Evolutionary conservation across 768 basidiomycete genomes (phyloP).

Genomic region (Rhodotorula diobovata): DNA sequence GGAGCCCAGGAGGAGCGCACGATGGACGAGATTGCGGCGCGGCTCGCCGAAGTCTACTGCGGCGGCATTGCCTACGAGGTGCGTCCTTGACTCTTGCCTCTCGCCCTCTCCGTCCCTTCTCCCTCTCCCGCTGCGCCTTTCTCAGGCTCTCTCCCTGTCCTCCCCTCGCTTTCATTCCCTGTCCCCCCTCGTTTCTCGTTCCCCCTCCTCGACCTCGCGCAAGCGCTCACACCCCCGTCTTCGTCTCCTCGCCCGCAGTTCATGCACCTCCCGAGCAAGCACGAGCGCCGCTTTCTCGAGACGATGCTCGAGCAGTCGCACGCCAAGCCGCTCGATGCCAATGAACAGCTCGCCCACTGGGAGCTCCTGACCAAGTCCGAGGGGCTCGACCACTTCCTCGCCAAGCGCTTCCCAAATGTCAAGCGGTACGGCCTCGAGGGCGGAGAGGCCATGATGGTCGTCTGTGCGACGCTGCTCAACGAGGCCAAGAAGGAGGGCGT

Average conservation of each 20-base stretch:
- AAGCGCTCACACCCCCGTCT: neutral
- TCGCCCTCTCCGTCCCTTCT: too few relatives aligned
- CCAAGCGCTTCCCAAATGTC: slow-evolving; percentile 69
- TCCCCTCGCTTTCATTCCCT: too few relatives aligned
- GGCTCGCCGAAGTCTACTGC: slow-evolving; percentile 70
- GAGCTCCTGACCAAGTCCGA: slow-evolving; percentile 68
- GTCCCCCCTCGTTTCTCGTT: neutral
- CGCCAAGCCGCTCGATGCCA: slow-evolving; percentile 32
- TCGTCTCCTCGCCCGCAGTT: slow-evolving; percentile 10
- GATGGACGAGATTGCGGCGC: slow-evolving; percentile 64
- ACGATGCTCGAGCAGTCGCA: slow-evolving; percentile 62
- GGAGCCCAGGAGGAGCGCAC: slow-evolving; percentile 48
- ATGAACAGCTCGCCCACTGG: slow-evolving; percentile 57
- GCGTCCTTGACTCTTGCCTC: slow-evolving; percentile 51
- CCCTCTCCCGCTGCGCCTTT: neutral
- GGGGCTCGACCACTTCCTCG: slow-evolving; percentile 76
- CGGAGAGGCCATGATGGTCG: slow-evolving; percentile 88
- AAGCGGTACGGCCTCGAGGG: slow-evolving; percentile 69
- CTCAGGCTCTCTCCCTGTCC: too few relatives aligned
- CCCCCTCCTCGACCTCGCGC: neutral
- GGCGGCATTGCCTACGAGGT: slow-evolving; percentile 79
- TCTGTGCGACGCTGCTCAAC: slow-evolving; percentile 69
- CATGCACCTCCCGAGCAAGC: slow-evolving; percentile 70
- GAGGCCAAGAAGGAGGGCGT: slow-evolving; percentile 59
- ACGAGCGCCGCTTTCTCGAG: slow-evolving; percentile 83